Conservation (phyloP, 192 early-diverging fungal species). For the Backusella luteola region DNA sequence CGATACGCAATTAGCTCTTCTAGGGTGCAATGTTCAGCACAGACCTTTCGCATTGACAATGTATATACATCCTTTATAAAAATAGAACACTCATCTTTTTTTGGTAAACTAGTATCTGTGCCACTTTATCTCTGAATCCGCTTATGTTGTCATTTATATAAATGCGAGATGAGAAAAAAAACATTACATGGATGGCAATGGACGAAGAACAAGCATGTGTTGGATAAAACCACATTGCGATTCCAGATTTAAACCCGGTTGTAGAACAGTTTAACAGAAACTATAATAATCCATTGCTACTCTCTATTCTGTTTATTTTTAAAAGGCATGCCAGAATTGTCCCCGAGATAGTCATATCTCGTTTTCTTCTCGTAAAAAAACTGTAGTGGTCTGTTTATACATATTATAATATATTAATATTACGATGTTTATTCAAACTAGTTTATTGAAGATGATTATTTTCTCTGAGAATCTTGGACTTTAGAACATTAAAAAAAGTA, state of each 20-base stretch:
- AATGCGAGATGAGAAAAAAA: neutral
- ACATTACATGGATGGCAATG: neutral
- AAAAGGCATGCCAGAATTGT: too few relatives aligned
- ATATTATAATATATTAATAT: too few relatives aligned
- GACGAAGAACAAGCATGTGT: neutral
- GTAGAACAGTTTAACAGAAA: neutral
- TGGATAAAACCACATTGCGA: neutral
- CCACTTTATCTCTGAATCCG: neutral
- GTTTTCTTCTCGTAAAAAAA: too few relatives aligned
- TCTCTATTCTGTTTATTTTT: neutral
- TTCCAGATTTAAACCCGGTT: neutral
- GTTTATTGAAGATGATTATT: too few relatives aligned
- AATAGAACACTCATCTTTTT: neutral
- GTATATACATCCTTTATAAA: neutral
- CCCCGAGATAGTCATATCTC: too few relatives aligned
- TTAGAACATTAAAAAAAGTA: too few relatives aligned
- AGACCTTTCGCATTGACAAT: too few relatives aligned
- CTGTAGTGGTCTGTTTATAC: too few relatives aligned
- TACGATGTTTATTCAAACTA: too few relatives aligned
- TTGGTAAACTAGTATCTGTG: neutral
- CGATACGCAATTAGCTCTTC: too few relatives aligned
- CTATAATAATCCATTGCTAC: neutral
- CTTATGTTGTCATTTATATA: neutral
- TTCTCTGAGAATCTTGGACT: too few relatives aligned
- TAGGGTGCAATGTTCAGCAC: too few relatives aligned